A percentile compares a stretch with the other conserved stretches of the same genome.
Conservation (phyloP, 139 green algal species). For the Chlamydomonas sp. region DNA sequence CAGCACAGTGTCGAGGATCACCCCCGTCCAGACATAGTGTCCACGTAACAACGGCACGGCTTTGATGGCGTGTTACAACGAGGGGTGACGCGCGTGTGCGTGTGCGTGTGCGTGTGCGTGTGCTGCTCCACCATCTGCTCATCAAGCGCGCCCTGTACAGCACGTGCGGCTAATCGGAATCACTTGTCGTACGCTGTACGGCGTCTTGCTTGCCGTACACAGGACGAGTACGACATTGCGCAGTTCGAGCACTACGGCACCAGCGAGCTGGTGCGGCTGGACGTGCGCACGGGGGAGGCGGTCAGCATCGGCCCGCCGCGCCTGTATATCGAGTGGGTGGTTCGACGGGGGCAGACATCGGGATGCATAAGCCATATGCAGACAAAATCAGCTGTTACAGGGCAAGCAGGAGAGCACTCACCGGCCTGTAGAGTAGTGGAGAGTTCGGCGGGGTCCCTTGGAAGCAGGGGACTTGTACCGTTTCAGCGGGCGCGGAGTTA, state of each 20-base stretch:
- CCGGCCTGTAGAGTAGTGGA: background rate
- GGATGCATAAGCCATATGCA: background rate
- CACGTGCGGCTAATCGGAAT: background rate
- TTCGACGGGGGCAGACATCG: background rate
- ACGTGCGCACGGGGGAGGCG: conserved; percentile 65
- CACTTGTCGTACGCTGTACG: background rate
- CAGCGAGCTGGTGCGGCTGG: conserved; percentile 73
- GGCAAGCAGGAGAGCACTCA: no score
- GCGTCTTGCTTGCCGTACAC: background rate
- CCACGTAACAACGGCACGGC: no score
- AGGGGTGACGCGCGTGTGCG: background rate
- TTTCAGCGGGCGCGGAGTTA: no score
- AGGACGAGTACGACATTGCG: conserved; percentile 86
- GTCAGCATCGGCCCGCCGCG: conserved; percentile 54
- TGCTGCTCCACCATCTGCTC: background rate
- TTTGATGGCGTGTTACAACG: no score
- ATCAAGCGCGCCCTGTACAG: no score
- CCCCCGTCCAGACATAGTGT: no score
- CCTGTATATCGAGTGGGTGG: conserved; percentile 81
- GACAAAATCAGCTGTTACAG: background rate
- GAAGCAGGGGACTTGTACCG: no score
- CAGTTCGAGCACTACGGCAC: conserved; percentile 93
- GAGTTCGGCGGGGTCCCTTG: no score
- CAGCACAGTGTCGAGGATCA: background rate
- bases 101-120: conserved; percentile 8